Evolutionary conservation across 2,329 filamentous ascomycete genomes (phyloP), one percentile per base, ranked within the genome.

Genomic region (Cytospora piceicola): DNA sequence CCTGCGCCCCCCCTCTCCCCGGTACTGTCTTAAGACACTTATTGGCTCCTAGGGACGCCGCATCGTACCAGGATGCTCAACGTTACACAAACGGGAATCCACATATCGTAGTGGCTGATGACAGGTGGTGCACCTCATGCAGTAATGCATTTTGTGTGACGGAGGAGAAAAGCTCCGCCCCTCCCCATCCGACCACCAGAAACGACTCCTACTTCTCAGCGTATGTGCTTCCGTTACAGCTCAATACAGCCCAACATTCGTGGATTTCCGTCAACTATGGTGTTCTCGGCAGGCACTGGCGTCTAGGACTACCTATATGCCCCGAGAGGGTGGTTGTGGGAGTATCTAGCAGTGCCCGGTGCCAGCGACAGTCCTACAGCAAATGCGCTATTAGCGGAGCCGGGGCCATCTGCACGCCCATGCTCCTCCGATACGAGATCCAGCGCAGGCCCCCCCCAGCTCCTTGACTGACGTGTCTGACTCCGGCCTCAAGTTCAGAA

Each of bases 91-190:
- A 51, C 36, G 56, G 57, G 29, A 46, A 46, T 36, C 56, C 52
- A 49, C 52, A 29, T 57, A 53, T 57, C 61, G 53, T 63, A 66
- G 66, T 65, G 63, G 36, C 49, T 53, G 27, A 34, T 49, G 51
- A 63, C n/a, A 55, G 51, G 46, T 24, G 46, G 55, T 57, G 61
- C 54, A 54, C 55, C 53, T 63, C 53, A 57, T 55, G 61, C 61
- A 57, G 61, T 55, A 59, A 54, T 42, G 51, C 60, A 52, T 59
- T 27, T 46, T 46, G 52, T 42, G 49, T 52, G 52, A 51, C 54
- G 49, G 61, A 53, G 61, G 53, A 36, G 63, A 42, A 53, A 57
- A 20, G 4, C 56, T 63, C 49, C 52, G 59, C 39, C 63, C 42
- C 49, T 58, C 39, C 27, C 54, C 27, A 42, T 39, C n/a, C 27